These are phyloP conservation scores for Solanum microdontum DNA, from an alignment of 257 asterid species.

Conservation along the genomic window DNA sequence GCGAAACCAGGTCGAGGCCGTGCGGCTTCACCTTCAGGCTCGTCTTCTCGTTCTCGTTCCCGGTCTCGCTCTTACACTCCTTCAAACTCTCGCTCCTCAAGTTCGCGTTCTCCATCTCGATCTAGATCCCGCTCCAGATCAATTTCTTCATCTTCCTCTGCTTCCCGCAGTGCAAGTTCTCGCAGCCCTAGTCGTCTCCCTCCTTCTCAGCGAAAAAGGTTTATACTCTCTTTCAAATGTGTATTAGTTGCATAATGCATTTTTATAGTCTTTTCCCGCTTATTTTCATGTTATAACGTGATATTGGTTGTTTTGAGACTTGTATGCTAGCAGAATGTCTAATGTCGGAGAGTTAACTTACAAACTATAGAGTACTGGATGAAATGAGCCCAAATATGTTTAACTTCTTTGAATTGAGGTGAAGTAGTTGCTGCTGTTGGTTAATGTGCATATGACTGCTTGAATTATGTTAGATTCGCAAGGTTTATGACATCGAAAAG, in stretches of 20 bases:
- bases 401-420: not conserved
- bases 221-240: not conserved
- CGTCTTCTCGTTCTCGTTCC: constrained; percentile 12
- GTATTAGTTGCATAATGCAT: not conserved
- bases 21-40: constrained; percentile 28
- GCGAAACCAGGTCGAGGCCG: constrained; percentile 44
- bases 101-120: constrained; percentile 21
- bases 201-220: constrained; percentile 19
- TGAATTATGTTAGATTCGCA: not conserved
- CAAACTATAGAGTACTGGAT: not conserved
- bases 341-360: not conserved
- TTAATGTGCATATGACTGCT: not conserved
- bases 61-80: constrained; percentile 14
- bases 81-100: constrained; percentile 18
- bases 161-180: constrained; percentile 22
- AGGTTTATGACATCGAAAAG: not conserved
- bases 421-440: not conserved
- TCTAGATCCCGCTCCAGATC: constrained; percentile 25
- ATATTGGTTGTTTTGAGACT: not conserved
- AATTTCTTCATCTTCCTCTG: constrained; percentile 27
- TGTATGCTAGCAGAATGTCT: not conserved
- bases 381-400: not conserved
- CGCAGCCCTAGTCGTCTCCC: constrained; percentile 26
- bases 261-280: not conserved
- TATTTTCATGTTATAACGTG: not conserved